phyloP scores from a whole-genome alignment of 139 green algal species.

The Chlorella sp. region DNA sequence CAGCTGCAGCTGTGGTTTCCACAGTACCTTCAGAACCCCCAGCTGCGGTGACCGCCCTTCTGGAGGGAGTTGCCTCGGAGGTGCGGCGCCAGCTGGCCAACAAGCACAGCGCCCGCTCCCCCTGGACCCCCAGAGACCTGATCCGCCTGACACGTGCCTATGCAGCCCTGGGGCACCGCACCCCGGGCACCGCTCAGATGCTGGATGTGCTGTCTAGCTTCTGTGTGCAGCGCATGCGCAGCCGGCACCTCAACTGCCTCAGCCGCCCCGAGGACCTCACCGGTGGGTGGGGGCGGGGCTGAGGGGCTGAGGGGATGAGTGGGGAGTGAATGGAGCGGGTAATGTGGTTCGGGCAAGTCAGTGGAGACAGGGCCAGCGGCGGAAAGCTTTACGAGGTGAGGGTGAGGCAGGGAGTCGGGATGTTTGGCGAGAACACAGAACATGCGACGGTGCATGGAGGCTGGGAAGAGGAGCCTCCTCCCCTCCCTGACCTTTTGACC shows the following conservation, averaged over 20 bases:
- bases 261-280: conserved; percentile 35
- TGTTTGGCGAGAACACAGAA: not conserved
- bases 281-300: not conserved
- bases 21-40: not conserved
- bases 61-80: not conserved
- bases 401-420: not conserved
- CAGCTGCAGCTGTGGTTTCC: not conserved
- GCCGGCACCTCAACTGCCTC: conserved; percentile 52
- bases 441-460: too few relatives aligned
- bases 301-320: not conserved
- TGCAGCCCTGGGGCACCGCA: not conserved
- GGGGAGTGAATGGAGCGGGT: not conserved
- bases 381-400: too few relatives aligned
- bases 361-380: too few relatives aligned
- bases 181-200: conserved; percentile 32
- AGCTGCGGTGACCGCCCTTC: not conserved
- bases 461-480: too few relatives aligned
- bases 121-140: conserved; percentile 57
- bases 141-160: conserved; percentile 34
- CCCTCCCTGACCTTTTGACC: too few relatives aligned
- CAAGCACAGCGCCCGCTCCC: conserved; percentile 36
- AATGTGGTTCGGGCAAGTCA: too few relatives aligned
- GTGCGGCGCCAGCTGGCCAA: conserved; percentile 60
- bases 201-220: conserved; percentile 50
- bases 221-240: conserved; percentile 50